A percentile compares a stretch with the other conserved stretches of the same genome.
phyloP scores from a whole-genome alignment of 2,329 filamentous ascomycete genomes.

The Didymosphaeria variabile region DNA sequence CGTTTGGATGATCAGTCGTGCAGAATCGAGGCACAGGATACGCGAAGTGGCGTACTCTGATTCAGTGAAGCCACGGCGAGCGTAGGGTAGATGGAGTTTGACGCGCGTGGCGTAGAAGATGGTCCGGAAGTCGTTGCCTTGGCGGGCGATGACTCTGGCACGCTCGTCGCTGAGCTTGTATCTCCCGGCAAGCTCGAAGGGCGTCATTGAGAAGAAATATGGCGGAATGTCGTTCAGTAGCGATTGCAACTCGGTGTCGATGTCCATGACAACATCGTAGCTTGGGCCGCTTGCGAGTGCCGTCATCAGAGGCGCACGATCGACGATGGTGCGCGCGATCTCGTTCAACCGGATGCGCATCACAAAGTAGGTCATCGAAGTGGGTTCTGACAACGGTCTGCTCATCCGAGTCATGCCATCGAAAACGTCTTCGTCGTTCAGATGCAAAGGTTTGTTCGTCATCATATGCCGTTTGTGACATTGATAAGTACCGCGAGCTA shows the following conservation, averaged over 20 bases:
- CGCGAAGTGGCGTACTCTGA: conserved; percentile 44
- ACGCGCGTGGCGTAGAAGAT: conserved; percentile 48
- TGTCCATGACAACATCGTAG: conserved; percentile 44
- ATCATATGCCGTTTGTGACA: conserved; percentile 51
- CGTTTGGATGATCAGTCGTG: conserved; percentile 44
- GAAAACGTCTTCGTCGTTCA: conserved; percentile 47
- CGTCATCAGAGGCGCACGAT: conserved; percentile 37
- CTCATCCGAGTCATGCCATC: conserved; percentile 31
- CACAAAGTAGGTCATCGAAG: conserved; percentile 51
- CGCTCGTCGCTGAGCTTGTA: conserved; percentile 17
- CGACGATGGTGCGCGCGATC: conserved; percentile 49
- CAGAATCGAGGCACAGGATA: conserved; percentile 45
- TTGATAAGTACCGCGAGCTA: conserved; percentile 49
- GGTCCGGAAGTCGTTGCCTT: conserved; percentile 47
- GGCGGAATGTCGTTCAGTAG: conserved; percentile 41
- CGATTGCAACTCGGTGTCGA: conserved; percentile 38
- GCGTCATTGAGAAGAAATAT: conserved; percentile 46
- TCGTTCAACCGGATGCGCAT: conserved; percentile 47
- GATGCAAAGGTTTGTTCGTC: conserved; percentile 48
- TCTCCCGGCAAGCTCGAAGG: conserved; percentile 11
- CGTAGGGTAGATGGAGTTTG: conserved; percentile 49
- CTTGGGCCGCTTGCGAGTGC: conserved; percentile 27
- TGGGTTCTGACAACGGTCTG: conserved; percentile 38
- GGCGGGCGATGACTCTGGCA: conserved; percentile 32
- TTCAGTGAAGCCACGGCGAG: conserved; percentile 35